Evolutionary conservation across 441 rosid species (phyloP).

Genomic region (Lagerstroemia fauriei): DNA sequence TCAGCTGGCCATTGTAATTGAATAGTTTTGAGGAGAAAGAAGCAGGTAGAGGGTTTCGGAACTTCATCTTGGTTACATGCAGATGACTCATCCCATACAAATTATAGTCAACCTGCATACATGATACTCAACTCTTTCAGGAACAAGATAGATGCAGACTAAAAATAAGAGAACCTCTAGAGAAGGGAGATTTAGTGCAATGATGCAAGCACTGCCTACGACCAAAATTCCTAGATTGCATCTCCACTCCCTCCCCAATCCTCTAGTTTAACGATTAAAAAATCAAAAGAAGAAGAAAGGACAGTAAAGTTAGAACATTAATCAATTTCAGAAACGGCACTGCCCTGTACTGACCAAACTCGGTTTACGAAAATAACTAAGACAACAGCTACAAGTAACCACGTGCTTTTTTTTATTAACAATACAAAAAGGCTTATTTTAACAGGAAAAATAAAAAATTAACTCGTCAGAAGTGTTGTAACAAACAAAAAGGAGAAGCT

Average conservation of each 20-base stretch:
- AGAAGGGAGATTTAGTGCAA: background rate
- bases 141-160: constrained; percentile 8
- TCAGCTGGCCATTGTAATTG: constrained; percentile 32
- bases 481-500: background rate
- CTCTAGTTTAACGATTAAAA: background rate
- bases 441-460: background rate
- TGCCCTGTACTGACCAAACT: background rate
- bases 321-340: background rate
- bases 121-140: background rate
- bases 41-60: constrained; percentile 79
- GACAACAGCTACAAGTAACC: background rate
- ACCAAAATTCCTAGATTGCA: background rate
- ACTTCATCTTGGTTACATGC: constrained; percentile 80
- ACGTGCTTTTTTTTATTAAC: background rate
- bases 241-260: background rate
- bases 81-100: constrained; percentile 94
- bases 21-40: constrained; percentile 44
- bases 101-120: constrained; percentile 77
- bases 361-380: background rate
- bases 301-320: background rate
- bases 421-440: background rate
- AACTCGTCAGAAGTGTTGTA: background rate
- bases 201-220: background rate
- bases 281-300: background rate
- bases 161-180: background rate